phyloP scores from a whole-genome alignment of 2,329 filamentous ascomycete genomes.

The Aspergillus carbonarius region DNA sequence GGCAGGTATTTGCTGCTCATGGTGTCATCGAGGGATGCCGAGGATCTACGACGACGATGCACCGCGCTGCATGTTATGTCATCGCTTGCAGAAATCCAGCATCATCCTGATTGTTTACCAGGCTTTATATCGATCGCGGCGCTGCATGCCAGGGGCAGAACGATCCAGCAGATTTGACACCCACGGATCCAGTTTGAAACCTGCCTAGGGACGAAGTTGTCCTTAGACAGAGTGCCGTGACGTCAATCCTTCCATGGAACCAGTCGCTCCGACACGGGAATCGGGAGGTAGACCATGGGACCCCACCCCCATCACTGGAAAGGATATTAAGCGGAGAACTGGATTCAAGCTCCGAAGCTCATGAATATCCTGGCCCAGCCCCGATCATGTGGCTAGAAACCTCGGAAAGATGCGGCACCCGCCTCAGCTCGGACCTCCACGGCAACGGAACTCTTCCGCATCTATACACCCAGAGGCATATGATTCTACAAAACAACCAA shows the following conservation, averaged over 20 bases:
- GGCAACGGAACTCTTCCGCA: constrained; percentile 20
- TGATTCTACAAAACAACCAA: not conserved
- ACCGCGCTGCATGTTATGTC: not conserved
- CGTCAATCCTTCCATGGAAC: not conserved
- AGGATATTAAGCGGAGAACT: not conserved
- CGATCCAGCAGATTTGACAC: not conserved
- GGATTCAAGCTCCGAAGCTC: not conserved
- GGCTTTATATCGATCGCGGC: not conserved
- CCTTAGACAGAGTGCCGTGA: not conserved
- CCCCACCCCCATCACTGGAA: not conserved
- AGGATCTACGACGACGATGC: not conserved
- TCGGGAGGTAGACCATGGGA: not conserved
- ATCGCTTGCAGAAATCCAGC: not conserved
- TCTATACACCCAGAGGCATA: not conserved
- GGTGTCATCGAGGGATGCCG: not conserved
- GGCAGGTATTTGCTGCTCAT: not conserved
- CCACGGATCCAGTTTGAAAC: not conserved
- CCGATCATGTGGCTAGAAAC: not conserved
- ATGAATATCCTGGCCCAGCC: not conserved
- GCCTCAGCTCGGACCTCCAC: constrained; percentile 12
- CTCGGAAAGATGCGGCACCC: constrained; percentile 24
- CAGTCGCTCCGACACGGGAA: not conserved
- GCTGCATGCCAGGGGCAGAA: not conserved
- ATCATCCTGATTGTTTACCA: not conserved
- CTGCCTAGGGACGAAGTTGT: not conserved